These are phyloP conservation scores for Pseudogymnoascus destructans DNA, from an alignment of 2,329 filamentous ascomycete species.

Conservation along the genomic window DNA sequence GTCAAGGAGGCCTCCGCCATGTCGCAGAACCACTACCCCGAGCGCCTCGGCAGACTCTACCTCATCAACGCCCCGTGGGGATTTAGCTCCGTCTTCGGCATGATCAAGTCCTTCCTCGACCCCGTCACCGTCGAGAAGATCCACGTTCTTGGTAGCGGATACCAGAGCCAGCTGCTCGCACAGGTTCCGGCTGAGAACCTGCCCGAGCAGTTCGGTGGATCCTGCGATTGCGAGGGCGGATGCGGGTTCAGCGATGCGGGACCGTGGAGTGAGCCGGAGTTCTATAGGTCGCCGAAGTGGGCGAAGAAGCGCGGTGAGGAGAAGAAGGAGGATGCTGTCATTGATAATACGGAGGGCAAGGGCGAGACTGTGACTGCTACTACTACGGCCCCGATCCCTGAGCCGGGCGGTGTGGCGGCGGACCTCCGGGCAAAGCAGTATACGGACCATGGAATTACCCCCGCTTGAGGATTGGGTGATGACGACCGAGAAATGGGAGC, in stretches of 20 bases:
- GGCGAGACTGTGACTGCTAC: slow-evolving; percentile 15
- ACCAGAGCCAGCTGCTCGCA: slow-evolving; percentile 69
- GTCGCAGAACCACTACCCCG: slow-evolving; percentile 98
- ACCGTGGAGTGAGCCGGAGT: slow-evolving; percentile 70
- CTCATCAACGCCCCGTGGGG: slow-evolving; percentile 97
- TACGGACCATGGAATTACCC: neutral
- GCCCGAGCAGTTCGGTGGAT: slow-evolving; percentile 72
- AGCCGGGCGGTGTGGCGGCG: neutral
- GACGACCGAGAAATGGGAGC: neutral
- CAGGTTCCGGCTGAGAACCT: slow-evolving; percentile 87
- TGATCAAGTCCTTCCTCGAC: slow-evolving; percentile 90
- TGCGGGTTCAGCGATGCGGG: slow-evolving; percentile 81
- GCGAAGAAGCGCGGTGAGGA: slow-evolving; percentile 34
- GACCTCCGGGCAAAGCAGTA: neutral
- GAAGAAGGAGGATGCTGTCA: slow-evolving; percentile 25
- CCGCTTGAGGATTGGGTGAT: neutral
- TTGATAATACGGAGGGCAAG: slow-evolving; percentile 27
- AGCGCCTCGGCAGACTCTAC: slow-evolving; percentile 90
- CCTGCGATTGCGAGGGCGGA: slow-evolving; percentile 67
- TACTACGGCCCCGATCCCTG: slow-evolving; percentile 6
- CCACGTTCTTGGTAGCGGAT: slow-evolving; percentile 68
- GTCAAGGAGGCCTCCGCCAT: slow-evolving; percentile 73
- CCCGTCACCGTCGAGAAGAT: slow-evolving; percentile 96
- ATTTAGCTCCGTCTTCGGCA: slow-evolving; percentile 71
- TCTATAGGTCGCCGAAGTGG: slow-evolving; percentile 52